Evolutionary conservation across 768 basidiomycete genomes (phyloP).

Genomic region (Collybiopsis luxurians): DNA sequence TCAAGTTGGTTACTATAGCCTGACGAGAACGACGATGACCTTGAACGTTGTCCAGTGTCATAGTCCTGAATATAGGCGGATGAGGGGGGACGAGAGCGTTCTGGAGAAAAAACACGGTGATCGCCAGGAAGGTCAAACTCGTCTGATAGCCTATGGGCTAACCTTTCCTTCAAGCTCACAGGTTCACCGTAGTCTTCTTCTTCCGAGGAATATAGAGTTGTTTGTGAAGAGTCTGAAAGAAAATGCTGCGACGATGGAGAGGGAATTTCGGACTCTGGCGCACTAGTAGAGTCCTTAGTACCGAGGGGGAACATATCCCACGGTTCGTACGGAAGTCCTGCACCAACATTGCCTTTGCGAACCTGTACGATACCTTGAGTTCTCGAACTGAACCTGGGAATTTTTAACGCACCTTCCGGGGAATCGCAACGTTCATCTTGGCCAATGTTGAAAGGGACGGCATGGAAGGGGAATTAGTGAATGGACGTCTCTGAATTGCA

Average conservation of each 20-base stretch:
- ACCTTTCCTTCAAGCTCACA: background rate
- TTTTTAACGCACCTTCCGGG: constrained; percentile 45
- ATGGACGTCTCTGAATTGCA: constrained; percentile 47
- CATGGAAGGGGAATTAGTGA: constrained; percentile 46
- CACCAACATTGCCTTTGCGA: constrained; percentile 51
- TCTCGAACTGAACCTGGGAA: too few relatives aligned
- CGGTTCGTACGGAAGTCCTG: constrained; percentile 50
- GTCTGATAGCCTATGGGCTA: background rate
- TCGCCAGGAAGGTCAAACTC: background rate
- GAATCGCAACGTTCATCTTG: constrained; percentile 43
- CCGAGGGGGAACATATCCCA: constrained; percentile 36
- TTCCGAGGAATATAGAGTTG: too few relatives aligned
- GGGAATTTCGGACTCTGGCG: background rate
- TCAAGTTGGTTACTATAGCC: background rate
- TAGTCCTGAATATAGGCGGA: background rate
- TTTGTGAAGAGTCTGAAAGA: too few relatives aligned
- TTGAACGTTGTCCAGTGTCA: background rate
- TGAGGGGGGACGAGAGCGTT: background rate
- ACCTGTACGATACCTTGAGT: constrained; percentile 28
- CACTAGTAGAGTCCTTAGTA: background rate
- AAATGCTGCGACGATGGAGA: constrained; percentile 12
- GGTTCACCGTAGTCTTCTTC: constrained; percentile 11
- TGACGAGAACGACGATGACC: background rate
- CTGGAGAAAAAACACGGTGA: background rate
- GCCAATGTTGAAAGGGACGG: constrained; percentile 50